These are phyloP conservation scores for Nemania sp. DNA, from an alignment of 2,329 filamentous ascomycete species.

Conservation along the genomic window DNA sequence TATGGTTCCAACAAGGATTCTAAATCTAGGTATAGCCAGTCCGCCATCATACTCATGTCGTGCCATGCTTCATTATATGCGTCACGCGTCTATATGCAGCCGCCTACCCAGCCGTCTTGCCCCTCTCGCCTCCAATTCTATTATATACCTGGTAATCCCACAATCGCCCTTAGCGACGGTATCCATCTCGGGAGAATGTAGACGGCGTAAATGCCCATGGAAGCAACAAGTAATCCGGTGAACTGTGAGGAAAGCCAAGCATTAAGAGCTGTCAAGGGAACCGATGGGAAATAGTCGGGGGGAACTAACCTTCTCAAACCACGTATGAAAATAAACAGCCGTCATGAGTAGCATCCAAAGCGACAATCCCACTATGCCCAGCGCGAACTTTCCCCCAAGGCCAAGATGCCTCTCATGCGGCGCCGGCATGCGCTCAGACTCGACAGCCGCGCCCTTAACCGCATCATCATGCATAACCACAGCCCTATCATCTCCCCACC, in stretches of 20 bases:
- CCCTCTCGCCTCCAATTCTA: conserved; percentile 16
- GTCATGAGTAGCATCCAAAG: conserved; percentile 99
- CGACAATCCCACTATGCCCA: conserved; percentile 68
- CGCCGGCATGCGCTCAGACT: conserved; percentile 40
- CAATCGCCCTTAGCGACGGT: conserved; percentile 28
- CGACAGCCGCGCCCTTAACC: conserved; percentile 60
- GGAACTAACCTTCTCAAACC: conserved; percentile 86
- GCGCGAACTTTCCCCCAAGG: conserved; percentile 58
- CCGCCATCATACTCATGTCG: too few relatives aligned
- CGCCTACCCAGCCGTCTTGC: neutral
- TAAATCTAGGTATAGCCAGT: neutral
- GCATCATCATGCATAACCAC: conserved; percentile 70
- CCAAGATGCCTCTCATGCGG: conserved; percentile 44
- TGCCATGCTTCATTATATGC: conserved; percentile 1
- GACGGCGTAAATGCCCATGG: conserved; percentile 30
- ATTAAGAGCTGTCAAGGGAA: conserved; percentile 8
- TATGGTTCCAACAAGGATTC: neutral
- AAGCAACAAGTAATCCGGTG: conserved; percentile 31
- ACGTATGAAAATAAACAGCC: conserved; percentile 97
- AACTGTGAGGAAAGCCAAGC: conserved; percentile 8
- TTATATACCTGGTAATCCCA: conserved; percentile 35
- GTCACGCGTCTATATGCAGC: conserved; percentile 15
- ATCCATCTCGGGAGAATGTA: conserved; percentile 34
- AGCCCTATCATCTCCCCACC: conserved; percentile 61
- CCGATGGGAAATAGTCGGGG: neutral